Base-by-base conservation (phyloP, 345 rosid genomes). In the Syzygium aqueum region DNA sequence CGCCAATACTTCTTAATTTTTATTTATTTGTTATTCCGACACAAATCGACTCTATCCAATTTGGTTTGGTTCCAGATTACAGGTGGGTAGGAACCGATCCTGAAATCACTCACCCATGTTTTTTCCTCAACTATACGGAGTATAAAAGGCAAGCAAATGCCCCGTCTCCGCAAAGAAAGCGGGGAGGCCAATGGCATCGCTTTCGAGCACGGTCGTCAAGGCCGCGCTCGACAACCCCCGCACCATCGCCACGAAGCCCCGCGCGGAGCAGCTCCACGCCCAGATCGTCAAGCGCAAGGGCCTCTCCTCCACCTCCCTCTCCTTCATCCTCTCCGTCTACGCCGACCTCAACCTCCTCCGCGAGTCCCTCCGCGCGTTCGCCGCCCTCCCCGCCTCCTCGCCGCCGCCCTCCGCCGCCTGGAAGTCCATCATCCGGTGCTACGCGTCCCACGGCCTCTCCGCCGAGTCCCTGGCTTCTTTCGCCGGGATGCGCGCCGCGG, bases 181-280 rank as follows among this genome's bases (percentile, higher is more conserved):
- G 49, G 23, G 49, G 23, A 61, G 73, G 4, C 73, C 73, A 9
- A 28, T 84, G 56, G 85, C 22, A 0, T 5, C 85, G 23, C 57
- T 84, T 9, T 49, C 33, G 15, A 49, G 57, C 53, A 28, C 51
- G 40, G 21, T 52, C 33, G 88, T 94, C 85, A 90, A 87, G 88
- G 89, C 88, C 85, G 86, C 94, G 13, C 90, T 95, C 40, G 88
- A 77, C 85, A 88, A 88, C 51, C 93, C 96, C 1, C 33, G 51
- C 30, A 78, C 86, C 37, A 86, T 94, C 86, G 89, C 50, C 86
- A 87, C 96, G 84, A 91, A 87, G 65, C 85, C 37, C 85, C 93
- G 93, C 89, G 98, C 94, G 3, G 93, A 93, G 86, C 96, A 95
- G 89, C 91, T 95, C 73, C 98, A 96, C 88, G 97, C 96, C 67